Percentiles rank a stretch among this genome's conserved stretches.
Evolutionary conservation across 2,329 filamentous ascomycete species (phyloP).

Genomic region (Escovopsis weberi): DNA sequence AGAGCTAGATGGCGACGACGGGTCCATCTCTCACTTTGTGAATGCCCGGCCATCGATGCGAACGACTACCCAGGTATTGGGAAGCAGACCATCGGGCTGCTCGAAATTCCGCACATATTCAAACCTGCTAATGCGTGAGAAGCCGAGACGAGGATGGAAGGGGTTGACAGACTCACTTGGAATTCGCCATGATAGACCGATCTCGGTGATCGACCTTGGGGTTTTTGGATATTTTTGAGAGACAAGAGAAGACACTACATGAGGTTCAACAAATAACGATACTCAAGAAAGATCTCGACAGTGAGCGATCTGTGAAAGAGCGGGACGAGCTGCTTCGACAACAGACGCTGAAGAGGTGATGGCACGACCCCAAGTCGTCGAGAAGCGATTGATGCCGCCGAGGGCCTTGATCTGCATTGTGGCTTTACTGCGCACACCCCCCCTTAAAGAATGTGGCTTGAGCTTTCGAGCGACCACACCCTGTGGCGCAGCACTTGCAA

Average conservation of each 20-base stretch:
- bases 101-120: conserved; percentile 92
- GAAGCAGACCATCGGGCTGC: conserved; percentile 62
- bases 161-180: conserved; percentile 24
- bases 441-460: too few species aligned
- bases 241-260: background rate
- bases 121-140: conserved; percentile 43
- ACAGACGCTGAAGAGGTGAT: too few species aligned
- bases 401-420: background rate
- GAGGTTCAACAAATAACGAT: too few species aligned
- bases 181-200: conserved; percentile 34
- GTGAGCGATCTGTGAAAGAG: too few species aligned
- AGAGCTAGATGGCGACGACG: background rate
- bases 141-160: background rate
- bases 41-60: conserved; percentile 90
- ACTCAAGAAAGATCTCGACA: too few species aligned
- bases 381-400: background rate
- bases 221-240: too few species aligned
- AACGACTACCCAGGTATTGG: conserved; percentile 91
- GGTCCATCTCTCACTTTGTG: conserved; percentile 58
- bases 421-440: too few species aligned
- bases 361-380: too few species aligned
- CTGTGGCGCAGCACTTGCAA: too few species aligned
- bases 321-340: too few species aligned
- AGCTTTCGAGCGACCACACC: too few species aligned
- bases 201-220: background rate